Percentiles rank a stretch among this genome's conserved stretches.
Conservation (phyloP, 176 grass and related monocot species). For the Aechmea fasciata region DNA sequence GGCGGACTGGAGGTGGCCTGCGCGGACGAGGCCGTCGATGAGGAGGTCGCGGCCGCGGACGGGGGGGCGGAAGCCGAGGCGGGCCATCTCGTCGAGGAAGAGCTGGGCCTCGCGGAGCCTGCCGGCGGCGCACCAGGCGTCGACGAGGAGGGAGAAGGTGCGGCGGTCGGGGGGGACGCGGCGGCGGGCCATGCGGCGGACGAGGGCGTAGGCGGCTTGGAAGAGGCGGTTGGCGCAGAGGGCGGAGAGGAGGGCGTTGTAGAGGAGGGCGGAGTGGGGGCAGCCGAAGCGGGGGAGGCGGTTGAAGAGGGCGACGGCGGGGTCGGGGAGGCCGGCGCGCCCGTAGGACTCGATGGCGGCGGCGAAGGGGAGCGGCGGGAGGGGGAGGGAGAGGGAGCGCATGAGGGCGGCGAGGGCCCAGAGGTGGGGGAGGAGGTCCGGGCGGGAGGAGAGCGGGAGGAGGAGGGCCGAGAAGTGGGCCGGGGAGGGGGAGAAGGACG, state of each 20-base stretch:
- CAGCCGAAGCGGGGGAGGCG: slow-evolving; percentile 74
- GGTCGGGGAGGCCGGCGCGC: slow-evolving; percentile 47
- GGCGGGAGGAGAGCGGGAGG: slow-evolving; percentile 57
- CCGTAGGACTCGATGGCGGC: slow-evolving; percentile 80
- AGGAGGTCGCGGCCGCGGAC: slow-evolving; percentile 75
- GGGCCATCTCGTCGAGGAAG: slow-evolving; percentile 87
- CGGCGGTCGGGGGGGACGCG: slow-evolving; percentile 50
- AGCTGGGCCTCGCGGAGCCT: slow-evolving; percentile 82
- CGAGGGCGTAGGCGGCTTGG: slow-evolving; percentile 67
- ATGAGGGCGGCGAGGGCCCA: slow-evolving; percentile 74
- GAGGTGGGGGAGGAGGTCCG: slow-evolving; percentile 54
- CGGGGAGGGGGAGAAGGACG: slow-evolving; percentile 46
- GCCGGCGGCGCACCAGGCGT: slow-evolving; percentile 83
- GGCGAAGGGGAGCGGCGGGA: slow-evolving; percentile 50
- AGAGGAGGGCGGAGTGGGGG: slow-evolving; percentile 65
- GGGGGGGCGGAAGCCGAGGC: slow-evolving; percentile 62
- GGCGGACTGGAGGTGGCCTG: slow-evolving; percentile 68
- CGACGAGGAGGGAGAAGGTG: slow-evolving; percentile 83
- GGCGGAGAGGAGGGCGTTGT: slow-evolving; percentile 83
- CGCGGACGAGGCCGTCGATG: slow-evolving; percentile 71
- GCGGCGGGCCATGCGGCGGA: slow-evolving; percentile 83
- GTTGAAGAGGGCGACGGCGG: slow-evolving; percentile 85
- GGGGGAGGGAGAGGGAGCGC: slow-evolving; percentile 54
- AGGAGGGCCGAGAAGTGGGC: slow-evolving; percentile 76
- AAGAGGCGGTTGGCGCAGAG: slow-evolving; percentile 73